Base-by-base conservation (phyloP, 75 land plant species). In the Pinus tabuliformis region DNA sequence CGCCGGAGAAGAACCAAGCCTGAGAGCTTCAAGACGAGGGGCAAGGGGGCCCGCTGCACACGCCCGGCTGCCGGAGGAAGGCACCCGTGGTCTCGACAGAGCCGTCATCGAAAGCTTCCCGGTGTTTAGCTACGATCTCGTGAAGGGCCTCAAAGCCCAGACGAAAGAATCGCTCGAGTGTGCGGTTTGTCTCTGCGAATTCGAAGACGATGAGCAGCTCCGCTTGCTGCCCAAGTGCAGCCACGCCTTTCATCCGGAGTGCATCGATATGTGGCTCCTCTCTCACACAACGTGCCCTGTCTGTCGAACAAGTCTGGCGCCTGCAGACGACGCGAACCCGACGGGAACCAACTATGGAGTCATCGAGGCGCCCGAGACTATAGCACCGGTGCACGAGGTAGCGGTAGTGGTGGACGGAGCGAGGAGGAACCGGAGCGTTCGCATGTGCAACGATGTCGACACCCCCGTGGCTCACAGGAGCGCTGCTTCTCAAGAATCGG, bases 281-380 rank as follows among this genome's bases (percentile, higher is more conserved):
- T 66, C 81, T 4, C 78, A 85, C 66, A 72, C 86, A 6, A 78
- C 86, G 28, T 83, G 86, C 62, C 86, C 86, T 22, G 36, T 83
- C 5, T 85, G 86, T 21, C 73, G 86, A 20, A 52, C 54, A 18
- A 80, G 84, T 62, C 58, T 80, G 17, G 9, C 58, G 39, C 49
- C 75, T 4, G 5, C 20, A 11, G 54, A 49, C 54, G 54, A 49
- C 12, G 54, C 12, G 12, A 49, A 49, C 54, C 54, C 54, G 3
- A 49, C 54, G 13, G 62, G n/a, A 2, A 60, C 62, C n/a, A 12
- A 3, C 8, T 20, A 18, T n/a, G 62, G 62, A 18, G 20, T 18
- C n/a, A 18, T 21, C 4, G 62, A 60, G 20, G 5, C n/a, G 21
- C 62, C 62, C 62, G 62, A 20, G 62, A 60, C 18, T 21, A 6